Evolutionary conservation across 495 filamentous ascomycete species (phyloP).

Genomic region (Xylaria venustula): DNA sequence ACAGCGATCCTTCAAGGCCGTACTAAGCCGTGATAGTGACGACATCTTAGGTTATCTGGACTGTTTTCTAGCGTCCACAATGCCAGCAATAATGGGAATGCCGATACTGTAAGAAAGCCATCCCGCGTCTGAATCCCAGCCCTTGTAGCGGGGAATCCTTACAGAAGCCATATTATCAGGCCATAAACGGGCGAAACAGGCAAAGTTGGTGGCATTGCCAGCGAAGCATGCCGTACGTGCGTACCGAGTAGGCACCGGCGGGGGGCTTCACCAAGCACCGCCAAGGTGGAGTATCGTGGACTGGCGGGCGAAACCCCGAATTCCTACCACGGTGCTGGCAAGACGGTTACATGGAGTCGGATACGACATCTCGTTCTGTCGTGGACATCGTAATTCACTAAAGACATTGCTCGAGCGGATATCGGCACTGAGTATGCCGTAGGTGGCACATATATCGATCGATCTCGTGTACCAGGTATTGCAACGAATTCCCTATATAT

Average conservation of each 20-base stretch:
- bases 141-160: conserved; percentile 1
- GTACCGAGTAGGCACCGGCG: conserved; percentile 4
- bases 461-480: too few species aligned
- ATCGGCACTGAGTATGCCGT: background rate
- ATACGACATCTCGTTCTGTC: background rate
- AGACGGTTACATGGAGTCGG: background rate
- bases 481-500: too few species aligned
- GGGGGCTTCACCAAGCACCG: background rate
- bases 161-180: background rate
- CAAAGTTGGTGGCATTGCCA: background rate
- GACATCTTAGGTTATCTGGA: background rate
- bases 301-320: background rate
- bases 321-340: background rate
- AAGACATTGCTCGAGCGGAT: background rate
- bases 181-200: background rate
- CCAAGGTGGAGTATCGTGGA: conserved; percentile 11
- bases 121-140: conserved; percentile 2
- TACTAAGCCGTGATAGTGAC: conserved; percentile 9
- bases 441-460: background rate
- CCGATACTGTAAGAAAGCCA: background rate
- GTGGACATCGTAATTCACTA: background rate
- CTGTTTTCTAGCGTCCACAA: background rate
- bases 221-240: conserved; percentile 1
- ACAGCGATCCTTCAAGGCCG: background rate
- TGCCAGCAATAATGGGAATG: background rate